Conservation (phyloP, 75 land plant species). For the Isoetes taiwanensis region DNA sequence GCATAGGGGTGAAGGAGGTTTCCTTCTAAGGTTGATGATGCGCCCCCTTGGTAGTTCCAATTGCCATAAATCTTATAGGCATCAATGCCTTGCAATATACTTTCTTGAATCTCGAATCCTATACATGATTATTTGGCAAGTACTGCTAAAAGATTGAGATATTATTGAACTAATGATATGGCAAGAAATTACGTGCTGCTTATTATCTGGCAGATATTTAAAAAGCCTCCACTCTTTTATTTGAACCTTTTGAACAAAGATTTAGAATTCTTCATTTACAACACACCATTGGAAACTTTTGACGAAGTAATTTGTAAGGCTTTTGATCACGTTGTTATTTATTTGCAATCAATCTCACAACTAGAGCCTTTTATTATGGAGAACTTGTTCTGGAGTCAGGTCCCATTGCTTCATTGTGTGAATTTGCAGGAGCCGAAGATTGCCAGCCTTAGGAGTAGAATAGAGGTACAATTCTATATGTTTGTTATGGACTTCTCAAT, state of each 20-base stretch:
- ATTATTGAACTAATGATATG: too few species aligned
- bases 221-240: constrained; percentile 26
- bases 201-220: constrained; percentile 15
- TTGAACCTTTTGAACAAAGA: constrained; percentile 18
- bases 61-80: too few species aligned
- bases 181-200: neutral
- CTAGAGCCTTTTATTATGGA: constrained; percentile 23
- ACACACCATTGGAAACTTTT: constrained; percentile 13
- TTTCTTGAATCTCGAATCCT: too few species aligned
- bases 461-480: too few species aligned
- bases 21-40: too few species aligned
- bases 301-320: constrained; percentile 19
- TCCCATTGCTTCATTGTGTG: constrained; percentile 12
- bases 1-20: too few species aligned
- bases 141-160: too few species aligned
- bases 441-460: constrained; percentile 1
- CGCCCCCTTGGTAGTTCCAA: too few species aligned
- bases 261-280: constrained; percentile 14
- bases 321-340: constrained; percentile 17
- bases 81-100: too few species aligned
- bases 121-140: too few species aligned
- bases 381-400: constrained; percentile 20
- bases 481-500: neutral
- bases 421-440: constrained; percentile 13
- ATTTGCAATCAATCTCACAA: constrained; percentile 17